Evolutionary conservation across 2,329 filamentous ascomycete species (phyloP).

Genomic region (Fusarium vanettenii): DNA sequence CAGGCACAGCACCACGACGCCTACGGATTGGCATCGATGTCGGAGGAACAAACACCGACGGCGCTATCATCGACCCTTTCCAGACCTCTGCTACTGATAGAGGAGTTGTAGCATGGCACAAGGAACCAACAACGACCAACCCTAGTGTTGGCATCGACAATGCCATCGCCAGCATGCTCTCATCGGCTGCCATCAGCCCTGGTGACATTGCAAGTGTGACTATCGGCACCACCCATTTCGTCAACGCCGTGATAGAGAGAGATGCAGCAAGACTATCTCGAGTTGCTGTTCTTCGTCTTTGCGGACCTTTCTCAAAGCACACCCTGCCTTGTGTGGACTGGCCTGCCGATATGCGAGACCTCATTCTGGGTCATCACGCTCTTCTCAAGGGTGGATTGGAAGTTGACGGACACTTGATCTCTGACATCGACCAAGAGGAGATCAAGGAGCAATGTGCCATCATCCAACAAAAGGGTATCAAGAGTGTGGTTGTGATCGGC

Average conservation of each 20-base stretch:
- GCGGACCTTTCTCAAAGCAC: conserved; percentile 64
- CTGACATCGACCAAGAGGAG: conserved; percentile 55
- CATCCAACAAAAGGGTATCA: conserved; percentile 57
- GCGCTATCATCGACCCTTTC: conserved; percentile 60
- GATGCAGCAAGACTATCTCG: conserved; percentile 59
- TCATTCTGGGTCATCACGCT: conserved; percentile 59
- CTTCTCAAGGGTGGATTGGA: conserved; percentile 63
- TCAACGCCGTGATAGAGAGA: conserved; percentile 68
- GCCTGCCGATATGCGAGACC: conserved; percentile 59
- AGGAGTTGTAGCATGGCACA: conserved; percentile 62
- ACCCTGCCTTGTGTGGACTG: conserved; percentile 65
- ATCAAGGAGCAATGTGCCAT: conserved; percentile 53
- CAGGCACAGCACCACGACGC: conserved; percentile 15
- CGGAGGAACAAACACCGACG: conserved; percentile 66
- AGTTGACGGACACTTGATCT: conserved; percentile 61
- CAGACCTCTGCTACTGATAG: conserved; percentile 48
- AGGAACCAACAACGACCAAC: conserved; percentile 60
- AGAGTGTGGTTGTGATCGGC: conserved; percentile 60
- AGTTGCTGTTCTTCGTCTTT: conserved; percentile 67
- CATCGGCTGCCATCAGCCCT: conserved; percentile 46
- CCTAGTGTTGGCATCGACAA: conserved; percentile 60
- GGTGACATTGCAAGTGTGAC: conserved; percentile 59
- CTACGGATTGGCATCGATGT: conserved; percentile 60
- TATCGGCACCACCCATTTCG: conserved; percentile 68
- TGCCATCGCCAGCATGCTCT: conserved; percentile 58